Percentiles rank a stretch among this genome's conserved stretches.
These are phyloP conservation scores for Luffa aegyptiaca DNA, from an alignment of 306 rosid genomes.

Conservation along the genomic window DNA sequence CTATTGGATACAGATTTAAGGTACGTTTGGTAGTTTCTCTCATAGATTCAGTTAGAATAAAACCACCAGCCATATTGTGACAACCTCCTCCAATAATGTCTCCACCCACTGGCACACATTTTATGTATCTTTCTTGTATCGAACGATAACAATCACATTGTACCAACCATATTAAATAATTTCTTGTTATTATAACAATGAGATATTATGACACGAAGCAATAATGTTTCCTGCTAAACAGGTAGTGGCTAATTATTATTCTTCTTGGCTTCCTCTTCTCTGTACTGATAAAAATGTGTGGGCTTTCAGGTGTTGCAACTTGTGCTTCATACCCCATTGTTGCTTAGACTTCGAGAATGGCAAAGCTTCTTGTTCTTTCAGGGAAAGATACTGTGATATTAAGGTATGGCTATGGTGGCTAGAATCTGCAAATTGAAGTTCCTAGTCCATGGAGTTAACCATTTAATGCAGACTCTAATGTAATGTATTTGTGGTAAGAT, in stretches of 20 bases:
- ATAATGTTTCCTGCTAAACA: neutral
- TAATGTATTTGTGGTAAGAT: neutral
- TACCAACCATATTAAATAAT: neutral
- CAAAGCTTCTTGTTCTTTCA: neutral
- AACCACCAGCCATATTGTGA: neutral
- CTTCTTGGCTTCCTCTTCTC: neutral
- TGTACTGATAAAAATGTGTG: neutral
- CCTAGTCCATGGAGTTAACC: neutral
- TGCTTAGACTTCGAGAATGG: constrained; percentile 19
- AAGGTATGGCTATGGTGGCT: neutral
- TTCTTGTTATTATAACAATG: neutral
- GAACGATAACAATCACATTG: too few species aligned
- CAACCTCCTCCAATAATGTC: neutral
- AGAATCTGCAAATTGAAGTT: neutral
- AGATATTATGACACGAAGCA: neutral
- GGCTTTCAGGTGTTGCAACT: constrained; percentile 68
- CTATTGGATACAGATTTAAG: neutral
- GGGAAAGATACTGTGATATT: neutral
- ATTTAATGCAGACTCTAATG: neutral
- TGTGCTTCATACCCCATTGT: constrained; percentile 90
- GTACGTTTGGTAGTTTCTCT: neutral
- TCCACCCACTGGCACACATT: too few species aligned
- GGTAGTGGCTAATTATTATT: neutral
- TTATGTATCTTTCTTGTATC: neutral
- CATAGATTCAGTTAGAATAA: neutral